Evolutionary conservation across 192 early-diverging fungal species (phyloP), one percentile per base, ranked within the genome.

Genomic region (Backusella australiensis): DNA sequence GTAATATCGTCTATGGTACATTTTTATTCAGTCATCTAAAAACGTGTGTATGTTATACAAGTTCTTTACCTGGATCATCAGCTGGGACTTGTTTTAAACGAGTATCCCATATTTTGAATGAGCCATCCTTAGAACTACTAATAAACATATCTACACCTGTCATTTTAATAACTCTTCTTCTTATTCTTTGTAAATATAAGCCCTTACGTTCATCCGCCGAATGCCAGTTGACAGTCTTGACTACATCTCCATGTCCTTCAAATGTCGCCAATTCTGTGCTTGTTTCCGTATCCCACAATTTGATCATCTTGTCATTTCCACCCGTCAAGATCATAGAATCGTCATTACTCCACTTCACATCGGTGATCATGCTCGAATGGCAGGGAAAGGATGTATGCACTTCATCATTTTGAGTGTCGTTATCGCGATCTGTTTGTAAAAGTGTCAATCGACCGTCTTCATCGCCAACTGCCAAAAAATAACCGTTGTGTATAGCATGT

Each of bases 311-410:
- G 80, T 98, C 96, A 26, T 92, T 95, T 7, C 92, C 88, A 17
- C 90, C 92, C 6, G 95, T 91, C 11, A 75, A 74, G n/a, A 85
- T 92, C 91, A 56, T 94, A 71, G 63, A 80, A 78, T 95, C 92
- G 73, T 94, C 90, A 5, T 74, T 75, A 34, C 89, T 89, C 95
- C 94, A 98, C 34, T 86, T 85, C 6, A 94, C 76, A 79, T 98
- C 95, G 67, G 95, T 91, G n/a, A 94, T 86, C 4, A 94, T 90
- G 81, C 94, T 95, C 35, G 86, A 78, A 65, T 98, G 95, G 0
- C 90, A 93, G 38, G 82, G 73, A 66, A 92, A 92, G 2, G 73
- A 42, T 8, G 9, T 32, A 39, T 74, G 74, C 15, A 49, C 73
- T 52, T 80, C 63, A 14, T 53, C 65, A 32, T 73, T 52, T 29